A percentile compares a stretch with the other conserved stretches of the same genome.
Conservation (phyloP, 2,329 filamentous ascomycete genomes). For the Botryotinia convoluta region DNA sequence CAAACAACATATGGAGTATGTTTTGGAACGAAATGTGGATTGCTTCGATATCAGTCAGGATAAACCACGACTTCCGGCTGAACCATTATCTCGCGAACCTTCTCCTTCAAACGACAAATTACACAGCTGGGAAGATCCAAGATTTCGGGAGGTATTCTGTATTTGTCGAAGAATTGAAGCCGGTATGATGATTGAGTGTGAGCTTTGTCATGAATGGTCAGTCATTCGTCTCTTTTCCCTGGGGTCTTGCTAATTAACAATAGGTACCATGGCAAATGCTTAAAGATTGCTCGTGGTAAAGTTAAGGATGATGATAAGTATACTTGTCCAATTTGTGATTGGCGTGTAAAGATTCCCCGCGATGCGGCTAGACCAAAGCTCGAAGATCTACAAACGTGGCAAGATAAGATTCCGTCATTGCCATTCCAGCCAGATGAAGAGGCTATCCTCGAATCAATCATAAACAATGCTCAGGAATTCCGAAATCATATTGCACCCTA, state of each 20-base stretch:
- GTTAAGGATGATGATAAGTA: constrained; percentile 99
- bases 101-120: constrained; percentile 54
- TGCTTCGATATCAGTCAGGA: constrained; percentile 88
- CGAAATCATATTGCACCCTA: constrained; percentile 76
- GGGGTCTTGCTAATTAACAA: constrained; percentile 21
- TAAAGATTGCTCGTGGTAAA: constrained; percentile 96
- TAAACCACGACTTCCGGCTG: constrained; percentile 83
- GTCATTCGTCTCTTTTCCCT: constrained; percentile 36
- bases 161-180: constrained; percentile 92
- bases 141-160: constrained; percentile 81
- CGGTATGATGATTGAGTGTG: constrained; percentile 99
- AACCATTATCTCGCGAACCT: constrained; percentile 84
- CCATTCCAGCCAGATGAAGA: constrained; percentile 98
- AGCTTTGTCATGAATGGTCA: constrained; percentile 95
- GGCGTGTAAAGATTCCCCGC: constrained; percentile 92
- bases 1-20: constrained; percentile 90
- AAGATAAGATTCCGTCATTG: constrained; percentile 73
- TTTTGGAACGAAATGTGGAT: constrained; percentile 81
- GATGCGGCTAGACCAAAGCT: constrained; percentile 94
- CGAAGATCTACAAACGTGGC: constrained; percentile 81
- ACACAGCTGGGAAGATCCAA: constrained; percentile 60
- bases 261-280: constrained; percentile 95
- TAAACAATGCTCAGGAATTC: constrained; percentile 80
- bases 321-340: constrained; percentile 96
- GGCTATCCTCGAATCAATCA: constrained; percentile 78